Conservation (phyloP, 805 yeast species). For the Wickerhamomyces tratensis region DNA sequence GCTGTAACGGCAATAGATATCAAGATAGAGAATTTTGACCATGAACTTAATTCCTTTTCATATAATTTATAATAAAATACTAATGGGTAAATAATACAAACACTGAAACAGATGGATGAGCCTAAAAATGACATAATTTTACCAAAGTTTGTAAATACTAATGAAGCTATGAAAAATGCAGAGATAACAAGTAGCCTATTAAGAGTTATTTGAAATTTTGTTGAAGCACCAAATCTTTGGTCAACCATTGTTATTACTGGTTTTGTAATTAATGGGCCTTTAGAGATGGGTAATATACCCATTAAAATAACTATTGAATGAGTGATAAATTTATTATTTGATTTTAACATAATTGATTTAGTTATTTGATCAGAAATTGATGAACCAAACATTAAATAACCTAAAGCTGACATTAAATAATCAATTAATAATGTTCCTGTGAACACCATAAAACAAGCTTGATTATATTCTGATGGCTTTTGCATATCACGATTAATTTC, state of each 20-base stretch:
- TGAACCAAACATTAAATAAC: conserved; percentile 75
- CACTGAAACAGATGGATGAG: conserved; percentile 59
- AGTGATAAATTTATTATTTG: neutral
- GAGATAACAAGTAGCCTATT: conserved; percentile 14
- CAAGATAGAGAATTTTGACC: conserved; percentile 13
- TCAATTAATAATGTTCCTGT: conserved; percentile 50
- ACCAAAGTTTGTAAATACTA: conserved; percentile 63
- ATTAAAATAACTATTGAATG: conserved; percentile 27
- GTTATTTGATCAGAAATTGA: conserved; percentile 65
- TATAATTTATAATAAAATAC: conserved; percentile 49
- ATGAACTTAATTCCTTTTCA: conserved; percentile 22
- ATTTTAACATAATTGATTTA: conserved; percentile 47
- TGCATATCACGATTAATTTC: conserved; percentile 69
- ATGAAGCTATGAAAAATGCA: conserved; percentile 39
- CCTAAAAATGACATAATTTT: conserved; percentile 68
- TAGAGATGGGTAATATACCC: conserved; percentile 68
- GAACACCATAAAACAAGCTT: conserved; percentile 46
- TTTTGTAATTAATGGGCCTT: conserved; percentile 63
- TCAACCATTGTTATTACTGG: conserved; percentile 64
- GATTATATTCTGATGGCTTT: conserved; percentile 51
- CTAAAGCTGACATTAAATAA: conserved; percentile 49
- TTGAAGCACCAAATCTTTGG: conserved; percentile 6
- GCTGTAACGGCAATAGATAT: conserved; percentile 3
- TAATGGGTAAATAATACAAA: conserved; percentile 64
- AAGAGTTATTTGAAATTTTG: conserved; percentile 1